Evolutionary conservation across 2,329 filamentous ascomycete species (phyloP).

Genomic region (Colletotrichum karsti): DNA sequence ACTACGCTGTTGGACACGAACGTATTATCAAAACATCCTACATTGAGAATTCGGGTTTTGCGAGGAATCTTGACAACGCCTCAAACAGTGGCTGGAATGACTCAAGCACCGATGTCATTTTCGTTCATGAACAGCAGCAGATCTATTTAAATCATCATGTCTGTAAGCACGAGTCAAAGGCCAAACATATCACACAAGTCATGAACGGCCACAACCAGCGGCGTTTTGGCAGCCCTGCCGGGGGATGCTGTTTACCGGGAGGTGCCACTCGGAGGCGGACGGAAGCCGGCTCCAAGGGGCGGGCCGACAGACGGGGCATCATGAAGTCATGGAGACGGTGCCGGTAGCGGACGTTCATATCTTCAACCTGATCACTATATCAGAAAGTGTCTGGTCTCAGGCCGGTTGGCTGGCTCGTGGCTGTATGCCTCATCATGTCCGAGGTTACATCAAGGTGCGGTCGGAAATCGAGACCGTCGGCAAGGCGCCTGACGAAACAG

Average conservation of each 20-base stretch:
- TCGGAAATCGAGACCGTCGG: background rate
- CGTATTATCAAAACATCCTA: too few relatives aligned
- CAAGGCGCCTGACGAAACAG: background rate
- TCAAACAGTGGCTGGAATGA: too few relatives aligned
- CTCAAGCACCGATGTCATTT: too few relatives aligned
- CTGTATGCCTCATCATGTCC: background rate
- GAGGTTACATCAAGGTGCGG: background rate
- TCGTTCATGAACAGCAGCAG: too few relatives aligned
- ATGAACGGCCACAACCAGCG: background rate
- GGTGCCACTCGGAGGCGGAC: constrained; percentile 15
- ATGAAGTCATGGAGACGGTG: constrained; percentile 16
- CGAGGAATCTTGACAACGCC: too few relatives aligned
- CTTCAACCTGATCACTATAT: background rate
- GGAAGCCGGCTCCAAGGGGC: constrained; percentile 12
- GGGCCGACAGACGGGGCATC: constrained; percentile 17
- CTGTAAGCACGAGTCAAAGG: background rate
- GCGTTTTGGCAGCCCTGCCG: background rate
- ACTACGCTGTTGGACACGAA: too few relatives aligned
- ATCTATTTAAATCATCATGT: too few relatives aligned
- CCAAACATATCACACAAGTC: too few relatives aligned
- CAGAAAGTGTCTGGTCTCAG: background rate
- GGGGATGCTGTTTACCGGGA: constrained; percentile 4
- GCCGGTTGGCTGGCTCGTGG: background rate
- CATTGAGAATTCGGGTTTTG: too few relatives aligned
- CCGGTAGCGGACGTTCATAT: background rate